Base-by-base conservation (phyloP, 2,329 filamentous ascomycete species). In the Westerdykella sp. region DNA sequence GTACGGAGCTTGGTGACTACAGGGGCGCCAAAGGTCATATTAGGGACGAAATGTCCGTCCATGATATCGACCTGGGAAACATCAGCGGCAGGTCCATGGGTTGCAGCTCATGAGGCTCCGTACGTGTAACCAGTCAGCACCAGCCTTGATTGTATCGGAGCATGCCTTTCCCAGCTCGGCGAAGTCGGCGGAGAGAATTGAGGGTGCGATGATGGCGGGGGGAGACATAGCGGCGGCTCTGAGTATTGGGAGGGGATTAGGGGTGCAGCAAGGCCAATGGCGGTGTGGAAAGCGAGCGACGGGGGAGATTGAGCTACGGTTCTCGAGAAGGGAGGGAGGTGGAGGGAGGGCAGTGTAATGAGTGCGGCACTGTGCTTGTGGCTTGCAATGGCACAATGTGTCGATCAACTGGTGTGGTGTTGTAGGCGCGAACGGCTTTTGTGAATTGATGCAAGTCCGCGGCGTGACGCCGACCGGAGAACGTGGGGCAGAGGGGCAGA, bases 1-100 rank as follows among this genome's bases (percentile, higher is more conserved):
- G 79, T 76, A 50, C 93, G 83, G 59, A 98, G 93, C 74, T 91
- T 95, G 56, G 88, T 91, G 37, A 98, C 93, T 31, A 98, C 89
- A 5, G 91, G 90, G 15, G 91, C 83, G 46, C 93, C 93, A 63
- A 97, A 96, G 38, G 93, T 97, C 69, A 98, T 89, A 73, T 98
- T 98, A 41, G 93, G 93, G 34, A 98, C 93, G 63, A 98, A 98
- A 68, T 98, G 93, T 44, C 93, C 93, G 68, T 98, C 93, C 91
- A 94, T 90, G 66, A 96, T 96, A 69, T 97, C 91, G 59, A 96
- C 85, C 71, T 96, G 88, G 56, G 94, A 79, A 86, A 87, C 95
- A 74, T 96, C 57, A 66, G 60, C 51, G 49, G 47, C 46, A 51
- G 43, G 37, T 44, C 44, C 45, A 41, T 38, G 34, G 16, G 38